phyloP scores from a whole-genome alignment of 2,329 filamentous ascomycete species.

The Claviceps digitariae region DNA sequence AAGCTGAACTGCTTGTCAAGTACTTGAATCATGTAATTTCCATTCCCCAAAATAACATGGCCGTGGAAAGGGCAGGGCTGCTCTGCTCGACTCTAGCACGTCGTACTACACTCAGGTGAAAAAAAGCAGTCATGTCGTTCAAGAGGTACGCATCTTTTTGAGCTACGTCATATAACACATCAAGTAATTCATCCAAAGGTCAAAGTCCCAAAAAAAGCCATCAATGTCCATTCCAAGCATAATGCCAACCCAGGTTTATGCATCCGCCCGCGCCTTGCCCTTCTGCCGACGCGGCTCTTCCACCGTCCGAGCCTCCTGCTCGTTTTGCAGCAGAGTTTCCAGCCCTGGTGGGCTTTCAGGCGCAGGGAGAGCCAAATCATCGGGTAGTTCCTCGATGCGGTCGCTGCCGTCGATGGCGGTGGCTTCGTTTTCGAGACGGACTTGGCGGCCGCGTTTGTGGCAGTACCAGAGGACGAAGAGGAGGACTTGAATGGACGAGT shows the following conservation, averaged over 20 bases:
- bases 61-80: too few species aligned
- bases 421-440: slow-evolving; percentile 53
- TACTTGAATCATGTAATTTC: too few species aligned
- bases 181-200: too few species aligned
- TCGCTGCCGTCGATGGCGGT: slow-evolving; percentile 22
- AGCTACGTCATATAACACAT: too few species aligned
- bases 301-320: not conserved
- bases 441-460: slow-evolving; percentile 85
- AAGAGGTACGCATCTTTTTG: too few species aligned
- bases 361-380: slow-evolving; percentile 30
- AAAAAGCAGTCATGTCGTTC: too few species aligned
- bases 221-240: not conserved
- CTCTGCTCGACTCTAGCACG: too few species aligned
- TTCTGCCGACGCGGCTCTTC: not conserved
- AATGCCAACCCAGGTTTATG: not conserved
- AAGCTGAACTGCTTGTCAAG: too few species aligned
- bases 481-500: slow-evolving; percentile 42
- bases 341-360: not conserved
- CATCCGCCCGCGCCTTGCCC: not conserved
- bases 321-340: not conserved
- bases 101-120: too few species aligned
- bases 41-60: too few species aligned
- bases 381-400: slow-evolving; percentile 36
- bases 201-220: too few species aligned
- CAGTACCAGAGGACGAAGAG: slow-evolving; percentile 97